These are phyloP conservation scores for Termitomyces sp. DNA, from an alignment of 768 basidiomycete genomes.

Conservation along the genomic window DNA sequence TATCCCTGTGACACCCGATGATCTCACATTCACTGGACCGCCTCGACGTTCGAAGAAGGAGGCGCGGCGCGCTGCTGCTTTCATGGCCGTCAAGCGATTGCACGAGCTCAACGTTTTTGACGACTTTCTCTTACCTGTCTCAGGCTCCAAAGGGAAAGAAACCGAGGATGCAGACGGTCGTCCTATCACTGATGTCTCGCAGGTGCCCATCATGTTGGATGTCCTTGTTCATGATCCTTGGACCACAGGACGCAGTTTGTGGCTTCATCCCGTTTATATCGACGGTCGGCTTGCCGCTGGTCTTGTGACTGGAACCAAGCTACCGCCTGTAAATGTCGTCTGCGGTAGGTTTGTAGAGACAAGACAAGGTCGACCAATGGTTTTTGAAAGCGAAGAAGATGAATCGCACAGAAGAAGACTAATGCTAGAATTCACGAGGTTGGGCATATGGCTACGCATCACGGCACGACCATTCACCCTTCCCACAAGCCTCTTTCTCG, in stretches of 20 bases:
- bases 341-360: constrained; percentile 31
- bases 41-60: constrained; percentile 64
- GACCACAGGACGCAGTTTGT: constrained; percentile 50
- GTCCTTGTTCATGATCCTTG: constrained; percentile 65
- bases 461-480: constrained; percentile 50
- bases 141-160: constrained; percentile 41
- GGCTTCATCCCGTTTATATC: constrained; percentile 58
- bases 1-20: constrained; percentile 51
- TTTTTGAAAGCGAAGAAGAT: constrained; percentile 35
- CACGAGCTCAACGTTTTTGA: constrained; percentile 74
- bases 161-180: constrained; percentile 52
- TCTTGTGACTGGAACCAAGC: constrained; percentile 58
- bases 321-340: constrained; percentile 44
- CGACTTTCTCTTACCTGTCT: constrained; percentile 74
- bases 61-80: constrained; percentile 80
- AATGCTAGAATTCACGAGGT: constrained; percentile 64
- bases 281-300: constrained; percentile 49
- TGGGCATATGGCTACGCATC: constrained; percentile 57
- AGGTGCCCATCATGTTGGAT: constrained; percentile 50
- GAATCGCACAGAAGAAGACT: constrained; percentile 41
- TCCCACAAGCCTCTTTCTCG: constrained; percentile 57
- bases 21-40: constrained; percentile 59
- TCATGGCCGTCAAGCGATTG: constrained; percentile 67
- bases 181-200: constrained; percentile 34
- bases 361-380: constrained; percentile 26